Base-by-base conservation (phyloP, 106 monocot genomes). In the Ottelia alismoides region DNA sequence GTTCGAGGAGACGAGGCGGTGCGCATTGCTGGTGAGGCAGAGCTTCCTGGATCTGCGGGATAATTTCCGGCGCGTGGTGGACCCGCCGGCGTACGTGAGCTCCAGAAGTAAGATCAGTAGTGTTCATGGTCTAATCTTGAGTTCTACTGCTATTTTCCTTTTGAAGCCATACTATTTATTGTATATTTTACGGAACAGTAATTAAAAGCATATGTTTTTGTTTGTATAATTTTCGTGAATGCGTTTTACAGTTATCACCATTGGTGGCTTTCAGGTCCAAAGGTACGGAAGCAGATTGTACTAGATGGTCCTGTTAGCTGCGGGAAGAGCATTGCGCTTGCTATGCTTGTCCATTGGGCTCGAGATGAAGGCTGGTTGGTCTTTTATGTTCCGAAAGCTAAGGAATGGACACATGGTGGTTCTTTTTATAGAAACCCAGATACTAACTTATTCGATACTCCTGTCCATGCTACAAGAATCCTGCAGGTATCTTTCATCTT, bases 281-380 rank as follows among this genome's bases (percentile, higher is more conserved):
- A 79, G 56, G 60, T 70, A 66, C 72, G 69, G 51, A 98, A 82
- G 57, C 85, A 98, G 70, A 75, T 98, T 22, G 66, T 98, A n/a
- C 65, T 98, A 67, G 96, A 98, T 85, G 96, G 96, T 24, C 89
- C 82, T 60, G 82, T 77, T 45, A 82, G 96, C 46, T 89, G 89
- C 60, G 96, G 96, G 44, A 98, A 98, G 63, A 98, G 96, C 64
- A 73, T 85, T 55, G 72, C 79, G 47, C 89, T 98, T 70, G 89
- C 96, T 53, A 83, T 98, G 89, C 85, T 98, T 66, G 96, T 98
- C 25, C 84, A 90, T 49, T 98, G 96, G 96, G 96, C 96, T 51
- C 88, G 85, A 49, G 72, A 61, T 67, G 89, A 98, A 68, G 89
- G 81, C 11, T 98, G 96, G 96, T 67, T 98, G 45, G 96, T 98